Percentiles rank a stretch among this genome's conserved stretches.
Evolutionary conservation across 805 yeast genomes (phyloP).

Genomic region (Saccharomycopsis lassenensis): DNA sequence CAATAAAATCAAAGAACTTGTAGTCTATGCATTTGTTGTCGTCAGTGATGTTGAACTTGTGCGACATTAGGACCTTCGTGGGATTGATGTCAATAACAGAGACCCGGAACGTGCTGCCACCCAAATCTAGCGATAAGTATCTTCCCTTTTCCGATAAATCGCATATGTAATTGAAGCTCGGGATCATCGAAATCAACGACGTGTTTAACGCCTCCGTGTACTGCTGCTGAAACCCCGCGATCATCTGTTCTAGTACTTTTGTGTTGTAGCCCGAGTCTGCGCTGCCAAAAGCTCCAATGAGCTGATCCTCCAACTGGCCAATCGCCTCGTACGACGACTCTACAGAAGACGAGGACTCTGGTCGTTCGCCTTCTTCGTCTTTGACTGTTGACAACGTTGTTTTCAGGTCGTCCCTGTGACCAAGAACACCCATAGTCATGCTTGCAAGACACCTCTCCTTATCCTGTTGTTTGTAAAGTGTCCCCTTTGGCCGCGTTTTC

Average conservation of each 20-base stretch:
- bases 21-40: conserved; percentile 2
- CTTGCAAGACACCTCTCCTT: too few species aligned
- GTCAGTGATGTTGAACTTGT: conserved; percentile 3
- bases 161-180: conserved; percentile 4
- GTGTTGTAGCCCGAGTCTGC: too few species aligned
- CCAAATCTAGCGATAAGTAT: conserved; percentile 11
- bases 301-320: too few species aligned
- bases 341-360: too few species aligned
- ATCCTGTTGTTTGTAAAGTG: too few species aligned
- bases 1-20: conserved; percentile 12
- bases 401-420: too few species aligned
- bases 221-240: conserved; percentile 1
- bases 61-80: neutral
- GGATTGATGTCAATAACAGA: conserved; percentile 2
- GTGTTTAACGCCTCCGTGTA: conserved; percentile 4
- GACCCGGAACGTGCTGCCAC: conserved; percentile 16
- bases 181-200: conserved; percentile 12
- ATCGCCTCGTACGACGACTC: too few species aligned
- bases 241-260: conserved; percentile 25
- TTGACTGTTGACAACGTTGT: too few species aligned
- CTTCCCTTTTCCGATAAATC: conserved; percentile 2
- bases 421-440: too few species aligned
- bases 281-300: too few species aligned
- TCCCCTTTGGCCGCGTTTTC: too few species aligned
- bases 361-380: too few species aligned